Evolutionary conservation across 257 asterid species (phyloP).

Genomic region (Verbena officinalis): DNA sequence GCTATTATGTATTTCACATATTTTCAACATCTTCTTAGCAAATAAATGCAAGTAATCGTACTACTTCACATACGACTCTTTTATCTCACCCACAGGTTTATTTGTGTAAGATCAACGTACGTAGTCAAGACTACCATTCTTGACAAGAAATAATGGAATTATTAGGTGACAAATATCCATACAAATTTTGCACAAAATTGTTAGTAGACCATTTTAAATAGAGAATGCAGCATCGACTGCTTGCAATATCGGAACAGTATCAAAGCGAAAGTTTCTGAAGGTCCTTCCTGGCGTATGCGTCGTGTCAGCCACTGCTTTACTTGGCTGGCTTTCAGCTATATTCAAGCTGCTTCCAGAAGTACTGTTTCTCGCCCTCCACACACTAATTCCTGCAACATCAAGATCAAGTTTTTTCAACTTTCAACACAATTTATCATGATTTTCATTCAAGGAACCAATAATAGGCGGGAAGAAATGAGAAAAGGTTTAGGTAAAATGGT

Average conservation of each 20-base stretch:
- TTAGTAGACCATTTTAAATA: slow-evolving; percentile 28
- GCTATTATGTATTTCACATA: too few species aligned
- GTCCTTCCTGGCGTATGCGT: slow-evolving; percentile 49
- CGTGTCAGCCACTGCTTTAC: slow-evolving; percentile 49
- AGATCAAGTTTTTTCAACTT: slow-evolving; percentile 5
- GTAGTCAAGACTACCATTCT: not conserved
- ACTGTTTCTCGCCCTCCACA: slow-evolving; percentile 74
- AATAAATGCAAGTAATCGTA: too few species aligned
- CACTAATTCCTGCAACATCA: slow-evolving; percentile 51
- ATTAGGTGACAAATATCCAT: too few species aligned
- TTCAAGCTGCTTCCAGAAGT: slow-evolving; percentile 63
- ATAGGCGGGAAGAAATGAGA: not conserved
- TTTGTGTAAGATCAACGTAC: too few species aligned
- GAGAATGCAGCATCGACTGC: slow-evolving; percentile 73
- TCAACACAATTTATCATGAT: not conserved
- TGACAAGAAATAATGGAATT: not conserved
- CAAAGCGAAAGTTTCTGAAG: slow-evolving; percentile 76
- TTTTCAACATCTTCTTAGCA: too few species aligned
- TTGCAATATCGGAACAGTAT: slow-evolving; percentile 54
- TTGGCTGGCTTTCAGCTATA: slow-evolving; percentile 47
- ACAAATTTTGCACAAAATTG: too few species aligned
- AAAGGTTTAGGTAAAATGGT: not conserved
- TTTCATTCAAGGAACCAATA: not conserved
- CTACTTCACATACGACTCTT: too few species aligned
- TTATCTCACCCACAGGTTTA: too few species aligned